Percentiles rank a stretch among this genome's conserved stretches.
phyloP scores from a whole-genome alignment of 768 basidiomycete genomes.

The Boletus patriciae region DNA sequence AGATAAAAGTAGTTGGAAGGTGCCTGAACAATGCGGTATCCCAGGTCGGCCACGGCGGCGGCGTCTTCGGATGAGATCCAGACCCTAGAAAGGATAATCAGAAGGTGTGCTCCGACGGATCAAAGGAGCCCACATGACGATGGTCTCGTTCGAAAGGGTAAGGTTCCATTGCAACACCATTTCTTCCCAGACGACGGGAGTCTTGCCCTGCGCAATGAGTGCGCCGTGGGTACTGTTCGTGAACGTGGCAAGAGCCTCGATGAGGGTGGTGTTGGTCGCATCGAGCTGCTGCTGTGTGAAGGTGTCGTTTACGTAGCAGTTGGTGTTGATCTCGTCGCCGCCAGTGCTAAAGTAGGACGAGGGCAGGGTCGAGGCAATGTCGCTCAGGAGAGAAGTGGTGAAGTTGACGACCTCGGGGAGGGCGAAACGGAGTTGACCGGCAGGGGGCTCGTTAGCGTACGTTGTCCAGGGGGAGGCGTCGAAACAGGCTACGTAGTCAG shows the following conservation, averaged over 20 bases:
- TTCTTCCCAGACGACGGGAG: conserved; percentile 81
- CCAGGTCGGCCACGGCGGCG: conserved; percentile 37
- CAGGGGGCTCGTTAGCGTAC: conserved; percentile 74
- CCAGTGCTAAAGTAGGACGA: conserved; percentile 74
- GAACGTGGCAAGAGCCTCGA: conserved; percentile 64
- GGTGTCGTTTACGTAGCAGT: conserved; percentile 64
- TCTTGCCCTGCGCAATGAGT: conserved; percentile 59
- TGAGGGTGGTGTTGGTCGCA: conserved; percentile 51
- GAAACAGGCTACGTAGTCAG: conserved; percentile 72
- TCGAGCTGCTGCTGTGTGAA: conserved; percentile 56
- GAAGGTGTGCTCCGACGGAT: neutral
- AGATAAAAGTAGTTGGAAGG: conserved; percentile 58
- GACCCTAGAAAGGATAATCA: conserved; percentile 28
- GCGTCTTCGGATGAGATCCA: conserved; percentile 50
- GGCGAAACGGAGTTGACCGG: conserved; percentile 79
- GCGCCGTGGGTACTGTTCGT: conserved; percentile 58
- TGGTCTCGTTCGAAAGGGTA: conserved; percentile 41
- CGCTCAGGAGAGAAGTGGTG: conserved; percentile 50
- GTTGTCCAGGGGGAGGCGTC: conserved; percentile 54
- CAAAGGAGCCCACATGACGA: conserved; percentile 36
- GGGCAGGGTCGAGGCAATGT: conserved; percentile 52
- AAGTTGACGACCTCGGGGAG: conserved; percentile 60
- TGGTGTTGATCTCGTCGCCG: conserved; percentile 75
- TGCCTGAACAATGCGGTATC: conserved; percentile 47
- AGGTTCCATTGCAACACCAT: conserved; percentile 45